Conservation (phyloP, 257 asterid species). For the Solanum gandarillasii region DNA sequence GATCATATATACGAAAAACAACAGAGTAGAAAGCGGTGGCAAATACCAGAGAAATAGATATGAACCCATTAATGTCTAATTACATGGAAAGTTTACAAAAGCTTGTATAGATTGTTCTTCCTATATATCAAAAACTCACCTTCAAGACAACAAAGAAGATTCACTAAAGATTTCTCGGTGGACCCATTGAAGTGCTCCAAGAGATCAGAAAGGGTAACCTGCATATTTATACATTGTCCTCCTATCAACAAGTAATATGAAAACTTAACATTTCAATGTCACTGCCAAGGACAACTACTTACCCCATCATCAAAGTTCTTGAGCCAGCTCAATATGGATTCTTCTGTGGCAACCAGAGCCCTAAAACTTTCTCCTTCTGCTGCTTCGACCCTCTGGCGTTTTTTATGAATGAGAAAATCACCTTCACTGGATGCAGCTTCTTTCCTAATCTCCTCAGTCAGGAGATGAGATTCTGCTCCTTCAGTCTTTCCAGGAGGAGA, state of each 20-base stretch:
- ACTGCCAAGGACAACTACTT: conserved; percentile 9
- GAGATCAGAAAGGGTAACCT: conserved; percentile 48
- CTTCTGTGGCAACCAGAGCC: conserved; percentile 36
- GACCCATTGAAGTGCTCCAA: conserved; percentile 66
- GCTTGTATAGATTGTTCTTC: conserved; percentile 44
- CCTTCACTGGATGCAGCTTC: conserved; percentile 4
- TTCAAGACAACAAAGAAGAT: conserved; percentile 50
- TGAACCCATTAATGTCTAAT: neutral
- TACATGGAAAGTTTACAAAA: conserved; percentile 35
- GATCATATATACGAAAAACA: neutral
- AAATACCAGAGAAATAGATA: neutral
- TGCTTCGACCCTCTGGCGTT: conserved; percentile 49
- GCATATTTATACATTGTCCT: conserved; percentile 12
- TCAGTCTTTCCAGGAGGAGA: conserved; percentile 2
- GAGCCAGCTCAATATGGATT: conserved; percentile 45
- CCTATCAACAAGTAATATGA: neutral
- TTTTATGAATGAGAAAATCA: conserved; percentile 17
- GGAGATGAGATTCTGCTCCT: conserved; percentile 7
- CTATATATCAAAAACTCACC: conserved; percentile 60
- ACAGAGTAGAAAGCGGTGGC: neutral
- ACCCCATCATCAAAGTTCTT: conserved; percentile 63
- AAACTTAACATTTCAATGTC: neutral
- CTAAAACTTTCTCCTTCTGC: conserved; percentile 11
- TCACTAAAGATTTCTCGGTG: conserved; percentile 30
- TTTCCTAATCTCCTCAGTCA: conserved; percentile 1